phyloP scores from a whole-genome alignment of 306 rosid genomes.

The Glycyrrhiza uralensis region DNA sequence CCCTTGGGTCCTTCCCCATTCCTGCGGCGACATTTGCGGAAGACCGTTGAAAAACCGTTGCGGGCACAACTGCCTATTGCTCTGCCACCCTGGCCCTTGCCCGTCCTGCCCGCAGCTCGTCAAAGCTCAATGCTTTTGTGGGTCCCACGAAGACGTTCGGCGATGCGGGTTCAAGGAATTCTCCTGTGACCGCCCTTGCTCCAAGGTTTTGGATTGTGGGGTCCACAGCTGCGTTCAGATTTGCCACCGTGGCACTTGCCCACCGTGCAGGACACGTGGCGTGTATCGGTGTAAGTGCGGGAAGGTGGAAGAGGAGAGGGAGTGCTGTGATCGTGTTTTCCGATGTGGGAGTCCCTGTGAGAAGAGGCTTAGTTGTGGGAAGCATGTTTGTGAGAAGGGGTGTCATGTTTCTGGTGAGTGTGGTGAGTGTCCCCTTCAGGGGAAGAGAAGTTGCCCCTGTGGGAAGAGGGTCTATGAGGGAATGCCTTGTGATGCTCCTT shows the following conservation, averaged over 20 bases:
- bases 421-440: constrained; percentile 76
- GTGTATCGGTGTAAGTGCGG: constrained; percentile 63
- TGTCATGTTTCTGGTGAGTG: constrained; percentile 79
- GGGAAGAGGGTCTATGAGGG: constrained; percentile 74
- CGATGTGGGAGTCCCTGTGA: constrained; percentile 59
- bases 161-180: constrained; percentile 80
- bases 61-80: constrained; percentile 74
- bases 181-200: constrained; percentile 59
- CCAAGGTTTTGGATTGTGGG: constrained; percentile 59
- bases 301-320: constrained; percentile 61
- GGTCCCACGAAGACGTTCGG: constrained; percentile 51
- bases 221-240: constrained; percentile 55
- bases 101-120: constrained; percentile 90
- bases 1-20: constrained; percentile 92
- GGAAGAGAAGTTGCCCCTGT: constrained; percentile 89
- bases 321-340: constrained; percentile 67
- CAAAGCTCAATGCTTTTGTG: constrained; percentile 70
- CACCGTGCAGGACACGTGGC: constrained; percentile 57
- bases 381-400: constrained; percentile 70
- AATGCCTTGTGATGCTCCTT: constrained; percentile 67
- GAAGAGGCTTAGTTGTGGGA: constrained; percentile 67
- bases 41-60: constrained; percentile 69
- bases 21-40: constrained; percentile 83
- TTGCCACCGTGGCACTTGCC: constrained; percentile 73
- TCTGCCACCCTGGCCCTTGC: constrained; percentile 96